These are phyloP conservation scores for Funneliformis geosporum DNA, from an alignment of 192 early-diverging fungal genomes.

Conservation along the genomic window DNA sequence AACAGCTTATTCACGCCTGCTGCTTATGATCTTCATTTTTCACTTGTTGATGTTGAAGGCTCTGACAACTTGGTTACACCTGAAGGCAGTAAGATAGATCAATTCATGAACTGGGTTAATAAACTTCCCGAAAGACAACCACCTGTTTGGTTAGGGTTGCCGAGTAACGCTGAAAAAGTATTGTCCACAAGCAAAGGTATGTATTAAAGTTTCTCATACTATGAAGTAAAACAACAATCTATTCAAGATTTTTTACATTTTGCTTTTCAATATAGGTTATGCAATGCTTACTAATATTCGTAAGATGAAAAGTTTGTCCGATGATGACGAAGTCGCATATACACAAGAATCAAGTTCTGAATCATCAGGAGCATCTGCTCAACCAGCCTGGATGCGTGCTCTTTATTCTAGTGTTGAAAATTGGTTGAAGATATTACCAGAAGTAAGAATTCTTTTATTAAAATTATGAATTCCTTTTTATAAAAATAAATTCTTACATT, in stretches of 20 bases:
- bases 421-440: slow-evolving; percentile 62
- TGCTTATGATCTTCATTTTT: slow-evolving; percentile 81
- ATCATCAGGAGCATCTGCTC: slow-evolving; percentile 36
- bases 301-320: slow-evolving; percentile 75
- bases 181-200: slow-evolving; percentile 80
- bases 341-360: slow-evolving; percentile 35
- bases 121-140: slow-evolving; percentile 89
- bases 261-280: slow-evolving; percentile 48
- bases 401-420: slow-evolving; percentile 53
- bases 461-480: not conserved
- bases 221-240: slow-evolving; percentile 79
- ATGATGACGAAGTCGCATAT: slow-evolving; percentile 77
- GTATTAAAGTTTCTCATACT: not conserved
- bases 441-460: not conserved
- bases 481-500: not conserved
- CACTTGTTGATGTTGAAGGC: slow-evolving; percentile 58
- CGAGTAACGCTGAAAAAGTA: slow-evolving; percentile 89
- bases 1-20: slow-evolving; percentile 74
- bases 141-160: slow-evolving; percentile 96
- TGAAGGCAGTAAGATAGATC: slow-evolving; percentile 81
- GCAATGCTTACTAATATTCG: slow-evolving; percentile 82
- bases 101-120: slow-evolving; percentile 89
- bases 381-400: slow-evolving; percentile 79
- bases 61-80: slow-evolving; percentile 65
- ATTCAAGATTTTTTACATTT: slow-evolving; percentile 53